These are phyloP conservation scores for Fusarium scirpi DNA, from an alignment of 2,329 filamentous ascomycete species.

Conservation along the genomic window DNA sequence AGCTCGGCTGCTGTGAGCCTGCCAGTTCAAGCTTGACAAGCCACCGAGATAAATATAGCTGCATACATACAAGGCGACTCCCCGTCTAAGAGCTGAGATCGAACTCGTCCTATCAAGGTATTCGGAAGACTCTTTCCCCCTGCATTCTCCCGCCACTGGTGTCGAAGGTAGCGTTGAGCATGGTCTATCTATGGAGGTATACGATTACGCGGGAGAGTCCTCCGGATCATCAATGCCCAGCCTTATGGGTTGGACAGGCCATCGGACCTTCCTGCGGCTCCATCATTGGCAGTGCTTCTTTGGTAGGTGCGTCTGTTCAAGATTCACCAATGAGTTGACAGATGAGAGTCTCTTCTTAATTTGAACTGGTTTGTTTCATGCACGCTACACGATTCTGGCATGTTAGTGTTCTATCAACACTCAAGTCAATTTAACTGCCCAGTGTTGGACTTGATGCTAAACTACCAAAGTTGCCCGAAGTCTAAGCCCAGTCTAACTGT, in stretches of 20 bases:
- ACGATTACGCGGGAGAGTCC: background rate
- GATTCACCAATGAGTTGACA: background rate
- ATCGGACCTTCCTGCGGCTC: background rate
- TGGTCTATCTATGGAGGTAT: background rate
- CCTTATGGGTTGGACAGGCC: constrained; percentile 16
- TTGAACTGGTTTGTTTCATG: background rate
- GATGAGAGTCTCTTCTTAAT: background rate
- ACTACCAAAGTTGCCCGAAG: background rate
- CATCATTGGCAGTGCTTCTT: background rate
- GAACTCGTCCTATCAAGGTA: background rate
- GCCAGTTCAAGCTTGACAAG: constrained; percentile 10
- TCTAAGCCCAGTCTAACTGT: background rate
- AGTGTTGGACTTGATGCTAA: background rate
- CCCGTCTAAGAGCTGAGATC: background rate
- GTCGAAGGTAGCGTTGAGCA: background rate
- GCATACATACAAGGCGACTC: background rate
- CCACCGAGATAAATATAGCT: constrained; percentile 32
- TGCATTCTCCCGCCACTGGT: constrained; percentile 16
- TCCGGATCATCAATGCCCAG: constrained; percentile 1
- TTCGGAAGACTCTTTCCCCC: background rate
- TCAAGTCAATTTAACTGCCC: background rate
- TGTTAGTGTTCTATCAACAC: background rate
- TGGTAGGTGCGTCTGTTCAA: constrained; percentile 1
- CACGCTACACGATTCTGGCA: constrained; percentile 3
- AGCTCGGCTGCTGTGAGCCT: constrained; percentile 8